Evolutionary conservation across 2,329 filamentous ascomycete species (phyloP), one percentile per base, ranked within the genome.

Genomic region (Aspergillus novofumigatus): DNA sequence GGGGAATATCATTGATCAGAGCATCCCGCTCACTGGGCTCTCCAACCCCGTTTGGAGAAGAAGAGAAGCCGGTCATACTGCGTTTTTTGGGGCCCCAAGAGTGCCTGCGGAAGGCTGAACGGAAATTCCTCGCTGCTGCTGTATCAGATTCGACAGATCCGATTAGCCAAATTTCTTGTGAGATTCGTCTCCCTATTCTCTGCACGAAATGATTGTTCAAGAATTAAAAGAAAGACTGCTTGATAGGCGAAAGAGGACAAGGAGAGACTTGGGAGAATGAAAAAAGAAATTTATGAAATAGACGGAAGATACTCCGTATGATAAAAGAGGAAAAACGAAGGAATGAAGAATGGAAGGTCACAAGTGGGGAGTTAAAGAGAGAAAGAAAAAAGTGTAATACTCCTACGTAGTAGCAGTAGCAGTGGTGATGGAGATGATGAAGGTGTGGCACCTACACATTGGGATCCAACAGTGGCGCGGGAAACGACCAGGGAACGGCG

Each of bases 1-100:
- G 58, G 54, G 53, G 48, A 10, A 58, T 59, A 28, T 58, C 58
- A 49, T 60, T 60, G 21, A 77, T 68, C 32, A 77, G 62, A 11
- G 67, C 59, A 4, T 72, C 69, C n/a, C 62, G 70, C 63, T 78
- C 75, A 56, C 63, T 65, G 14, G 71, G 62, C 53, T 70, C 64
- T 1, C 63, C 51, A 14, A 64, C 65, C 56, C 70, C 71, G 63
- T 74, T 75, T 56, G 47, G 53, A 20, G 58, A 57, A 35, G 67
- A 63, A 35, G 67, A 63, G 49, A 54, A 20, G 8, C 62, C 63
- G 28, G 67, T 69, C 72, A 74, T 74, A 54, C 41, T 72, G 57
- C 59, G 63, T 29, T 54, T 21, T 23, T 25, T 54, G 20, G 65
- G 59, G 4, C 68, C 67, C 62, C 65, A 72, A 52, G 63, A 69